These are phyloP conservation scores for Cladosporium cucumerinum DNA, from an alignment of 2,329 filamentous ascomycete genomes.

Conservation along the genomic window DNA sequence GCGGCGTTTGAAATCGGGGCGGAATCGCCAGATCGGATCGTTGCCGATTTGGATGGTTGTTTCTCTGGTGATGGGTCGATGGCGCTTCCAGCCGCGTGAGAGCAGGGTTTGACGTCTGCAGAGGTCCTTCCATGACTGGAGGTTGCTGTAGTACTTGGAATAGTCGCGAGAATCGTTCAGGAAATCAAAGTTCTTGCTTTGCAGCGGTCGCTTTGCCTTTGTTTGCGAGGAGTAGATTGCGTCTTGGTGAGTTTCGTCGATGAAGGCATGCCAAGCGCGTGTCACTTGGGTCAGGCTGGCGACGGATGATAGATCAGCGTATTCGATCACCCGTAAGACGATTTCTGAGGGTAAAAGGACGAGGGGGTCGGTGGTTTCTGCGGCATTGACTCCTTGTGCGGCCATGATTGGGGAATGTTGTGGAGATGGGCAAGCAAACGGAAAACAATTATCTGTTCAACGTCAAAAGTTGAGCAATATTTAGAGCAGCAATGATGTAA, in stretches of 20 bases:
- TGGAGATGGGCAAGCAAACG: background rate
- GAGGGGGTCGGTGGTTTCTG: conserved; percentile 25
- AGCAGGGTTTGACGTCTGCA: conserved; percentile 43
- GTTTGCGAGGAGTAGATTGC: conserved; percentile 38
- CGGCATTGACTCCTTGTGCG: background rate
- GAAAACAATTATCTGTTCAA: background rate
- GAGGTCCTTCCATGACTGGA: conserved; percentile 43
- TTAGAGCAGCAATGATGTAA: conserved; percentile 4
- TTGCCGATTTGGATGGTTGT: conserved; percentile 42
- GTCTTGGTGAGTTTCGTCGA: conserved; percentile 43
- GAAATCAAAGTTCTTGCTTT: conserved; percentile 34
- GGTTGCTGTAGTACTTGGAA: conserved; percentile 35
- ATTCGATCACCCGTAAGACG: conserved; percentile 41
- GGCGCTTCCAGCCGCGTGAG: conserved; percentile 38
- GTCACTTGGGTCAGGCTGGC: conserved; percentile 37
- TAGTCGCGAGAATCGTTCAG: conserved; percentile 29
- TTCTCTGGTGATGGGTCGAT: conserved; percentile 37
- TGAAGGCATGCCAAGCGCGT: conserved; percentile 42
- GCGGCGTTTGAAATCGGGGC: conserved; percentile 46
- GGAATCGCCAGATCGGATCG: conserved; percentile 46
- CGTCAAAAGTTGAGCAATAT: background rate
- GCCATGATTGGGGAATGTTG: background rate
- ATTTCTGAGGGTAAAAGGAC: conserved; percentile 40
- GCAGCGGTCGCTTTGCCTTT: conserved; percentile 32
- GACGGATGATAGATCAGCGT: conserved; percentile 35